Evolutionary conservation across 129 eudicot species (phyloP), one percentile per base, ranked within the genome.

Genomic region (Artemisia annua): DNA sequence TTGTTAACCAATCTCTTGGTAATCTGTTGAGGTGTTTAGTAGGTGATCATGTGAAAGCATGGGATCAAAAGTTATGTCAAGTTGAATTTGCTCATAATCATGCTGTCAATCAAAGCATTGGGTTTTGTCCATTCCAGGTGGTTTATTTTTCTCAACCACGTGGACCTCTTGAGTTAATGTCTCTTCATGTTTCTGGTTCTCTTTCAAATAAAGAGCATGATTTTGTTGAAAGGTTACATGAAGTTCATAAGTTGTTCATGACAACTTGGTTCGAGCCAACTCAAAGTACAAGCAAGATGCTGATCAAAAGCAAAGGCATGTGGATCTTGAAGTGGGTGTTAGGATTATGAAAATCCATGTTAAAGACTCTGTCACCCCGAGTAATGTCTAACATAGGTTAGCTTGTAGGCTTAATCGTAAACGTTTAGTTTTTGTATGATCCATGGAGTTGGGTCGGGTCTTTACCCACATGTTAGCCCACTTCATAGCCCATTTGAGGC

Each of bases 121-220:
- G 58, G 18, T 53, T 53, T 53, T 0, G 58, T 53, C 58, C 43
- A 1, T 66, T 20, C 9, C 30, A 48, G 7, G 69, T 64, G 51
- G 52, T 64, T 2, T 66, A 66, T 48, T 66, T 56, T 44, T 3
- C 70, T 66, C 32, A 66, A 12, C 70, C 70, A 8, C 17, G 55
- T 5, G 58, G 72, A 6, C 72, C 59, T 16, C 59, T 67, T 49
- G 59, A 67, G 49, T 48, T 67, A 15, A 67, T 67, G 72, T 20
- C 72, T 13, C 39, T 22, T 48, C 44, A 20, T 11, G 14, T 67
- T 7, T 4, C 6, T 22, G 22, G 14, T 24, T 49, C 7, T 18
- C 48, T 67, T 15, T 57, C 71, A 4, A 66, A 66, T 12, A 66
- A 65, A 13, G 72, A 24, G 48, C 39, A 48, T 3, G 52, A 48